Base-by-base conservation (phyloP, 2,329 filamentous ascomycete genomes). In the Penicillium thymicola region DNA sequence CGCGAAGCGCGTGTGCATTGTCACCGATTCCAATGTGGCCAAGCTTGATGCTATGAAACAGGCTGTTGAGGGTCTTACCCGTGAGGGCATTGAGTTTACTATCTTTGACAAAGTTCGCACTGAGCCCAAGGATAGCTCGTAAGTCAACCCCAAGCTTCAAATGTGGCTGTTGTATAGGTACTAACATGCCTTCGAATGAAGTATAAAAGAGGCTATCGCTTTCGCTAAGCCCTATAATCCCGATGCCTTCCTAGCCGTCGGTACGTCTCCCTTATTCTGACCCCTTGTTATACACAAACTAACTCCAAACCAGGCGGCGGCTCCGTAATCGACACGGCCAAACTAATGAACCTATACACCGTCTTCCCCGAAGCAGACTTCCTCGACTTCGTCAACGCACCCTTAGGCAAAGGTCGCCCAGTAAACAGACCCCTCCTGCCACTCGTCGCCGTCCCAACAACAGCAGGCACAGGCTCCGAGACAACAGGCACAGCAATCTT, bases 401-500 rank as follows among this genome's bases (percentile, higher is more conserved):
- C 94, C 0, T 79, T 97, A 0, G 94, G 94, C 57, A 91, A 89
- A 60, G 94, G 94, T 4, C 76, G 84, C 25, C 90, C 90, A 0
- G 88, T 95, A 58, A 85, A 85, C 30, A 84, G 83, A 55, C 82
- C 84, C 42, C 80, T 95, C 14, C 85, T 83, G 64, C 91, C 91
- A 1, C 81, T 96, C 10, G 85, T 96, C 44, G 91, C 90, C 36
- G 85, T 95, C 6, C 90, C 90, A 1, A 96, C 90, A 1, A 95
- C 90, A 0, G 90, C 91, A 8, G 90, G 90, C 42, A 95, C 90
- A 0, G 90, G 90, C 4, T 94, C 90, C 53, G 94, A 99, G 76
- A 99, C 94, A 0, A 99, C 94, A 0, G 95, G 94, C 21, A 99
- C 94, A 0, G 95, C 95, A 51, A 99, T 99, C 75, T 99, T 99